Conservation (phyloP, 306 rosid species). For the Vigna nakashimae region DNA sequence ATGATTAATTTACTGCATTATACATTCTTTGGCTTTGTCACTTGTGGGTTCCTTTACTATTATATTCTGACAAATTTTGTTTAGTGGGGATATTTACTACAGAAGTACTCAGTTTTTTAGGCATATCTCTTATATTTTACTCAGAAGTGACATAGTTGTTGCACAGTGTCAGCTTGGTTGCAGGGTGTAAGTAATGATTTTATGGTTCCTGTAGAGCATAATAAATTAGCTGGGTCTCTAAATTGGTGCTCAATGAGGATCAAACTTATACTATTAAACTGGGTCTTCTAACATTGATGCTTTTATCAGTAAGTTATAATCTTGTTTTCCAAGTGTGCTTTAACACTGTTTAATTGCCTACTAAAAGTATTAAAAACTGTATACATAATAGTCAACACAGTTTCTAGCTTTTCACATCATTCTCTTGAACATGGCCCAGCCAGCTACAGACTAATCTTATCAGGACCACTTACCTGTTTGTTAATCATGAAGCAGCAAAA, state of each 20-base stretch:
- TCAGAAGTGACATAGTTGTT: conserved; percentile 23
- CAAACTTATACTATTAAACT: conserved; percentile 22
- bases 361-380: conserved; percentile 16
- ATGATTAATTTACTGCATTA: not conserved
- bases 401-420: conserved; percentile 24
- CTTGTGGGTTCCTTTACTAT: not conserved
- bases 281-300: not conserved
- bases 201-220: not conserved
- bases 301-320: not conserved
- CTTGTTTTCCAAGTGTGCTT: not conserved
- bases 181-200: conserved; percentile 27
- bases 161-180: conserved; percentile 21
- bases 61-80: conserved; percentile 24
- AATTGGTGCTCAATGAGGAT: not conserved
- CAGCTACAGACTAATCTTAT: conserved; percentile 15
- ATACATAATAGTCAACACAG: not conserved
- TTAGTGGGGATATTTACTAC: conserved; percentile 11
- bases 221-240: not conserved
- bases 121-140: not conserved
- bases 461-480: conserved; percentile 31
- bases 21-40: conserved; percentile 1
- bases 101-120: conserved; percentile 18
- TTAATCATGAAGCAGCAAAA: conserved; percentile 21
- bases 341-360: conserved; percentile 17
- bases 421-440: conserved; percentile 17